Percentiles rank a stretch among this genome's conserved stretches.
Conservation (phyloP, 176 grass and related monocot genomes). For the Avena atlantica region DNA sequence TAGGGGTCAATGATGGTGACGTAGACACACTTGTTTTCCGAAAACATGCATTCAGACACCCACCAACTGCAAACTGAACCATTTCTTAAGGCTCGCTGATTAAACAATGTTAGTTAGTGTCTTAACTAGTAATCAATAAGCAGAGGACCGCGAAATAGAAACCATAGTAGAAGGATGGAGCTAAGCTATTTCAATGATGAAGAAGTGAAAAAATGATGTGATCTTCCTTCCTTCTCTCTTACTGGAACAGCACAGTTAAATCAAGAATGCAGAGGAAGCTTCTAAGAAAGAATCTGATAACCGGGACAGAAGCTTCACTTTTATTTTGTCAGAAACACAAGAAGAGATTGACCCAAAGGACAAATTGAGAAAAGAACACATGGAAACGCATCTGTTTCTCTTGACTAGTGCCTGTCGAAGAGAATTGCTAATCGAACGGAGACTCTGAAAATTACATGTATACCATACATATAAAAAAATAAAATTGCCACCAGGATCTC, state of each 20-base stretch:
- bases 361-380: not conserved
- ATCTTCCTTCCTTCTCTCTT: not conserved
- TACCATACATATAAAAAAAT: too few species aligned
- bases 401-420: too few species aligned
- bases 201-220: not conserved
- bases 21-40: conserved; percentile 21
- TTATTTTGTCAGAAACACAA: not conserved
- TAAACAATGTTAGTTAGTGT: conserved; percentile 10
- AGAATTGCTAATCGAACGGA: too few species aligned
- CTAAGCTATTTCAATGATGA: not conserved
- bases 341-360: not conserved
- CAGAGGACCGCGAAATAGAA: conserved; percentile 14
- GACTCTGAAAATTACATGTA: too few species aligned
- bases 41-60: conserved; percentile 48
- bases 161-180: not conserved
- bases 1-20: conserved; percentile 25
- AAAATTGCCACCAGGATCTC: too few species aligned
- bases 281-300: not conserved
- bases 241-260: not conserved
- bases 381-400: not conserved
- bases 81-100: not conserved
- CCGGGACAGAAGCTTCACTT: too few species aligned
- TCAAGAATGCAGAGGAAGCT: not conserved
- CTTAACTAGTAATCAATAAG: conserved; percentile 30
- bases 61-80: conserved; percentile 41